A percentile compares a stretch with the other conserved stretches of the same genome.
phyloP scores from a whole-genome alignment of 768 basidiomycete species.

The Phylloporus scabripes region DNA sequence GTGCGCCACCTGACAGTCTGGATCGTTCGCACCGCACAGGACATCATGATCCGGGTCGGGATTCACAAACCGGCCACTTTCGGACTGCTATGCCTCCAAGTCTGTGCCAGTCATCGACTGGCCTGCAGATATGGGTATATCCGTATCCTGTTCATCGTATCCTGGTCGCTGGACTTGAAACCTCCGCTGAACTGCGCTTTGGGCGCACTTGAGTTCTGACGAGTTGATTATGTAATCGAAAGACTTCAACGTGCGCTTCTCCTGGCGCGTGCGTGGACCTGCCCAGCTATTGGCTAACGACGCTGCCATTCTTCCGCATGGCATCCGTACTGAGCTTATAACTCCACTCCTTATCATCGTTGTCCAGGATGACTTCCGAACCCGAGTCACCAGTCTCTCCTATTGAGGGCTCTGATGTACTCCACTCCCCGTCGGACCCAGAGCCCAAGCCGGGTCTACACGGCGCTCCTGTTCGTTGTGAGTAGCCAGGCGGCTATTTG shows the following conservation, averaged over 20 bases:
- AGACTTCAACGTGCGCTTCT: not conserved
- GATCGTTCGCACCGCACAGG: slow-evolving; percentile 1
- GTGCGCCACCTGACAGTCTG: not conserved
- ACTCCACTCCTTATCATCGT: not conserved
- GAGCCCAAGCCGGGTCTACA: slow-evolving; percentile 71
- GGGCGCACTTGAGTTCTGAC: slow-evolving; percentile 1
- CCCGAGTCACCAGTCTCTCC: slow-evolving; percentile 35
- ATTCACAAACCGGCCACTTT: no score
- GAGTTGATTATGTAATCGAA: not conserved
- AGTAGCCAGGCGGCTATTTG: slow-evolving; percentile 30
- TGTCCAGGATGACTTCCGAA: slow-evolving; percentile 16
- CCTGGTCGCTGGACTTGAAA: not conserved
- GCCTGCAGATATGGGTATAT: no score
- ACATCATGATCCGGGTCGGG: not conserved
- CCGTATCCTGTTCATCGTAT: no score
- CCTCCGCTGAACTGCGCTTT: not conserved
- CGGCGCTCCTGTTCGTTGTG: slow-evolving; percentile 77
- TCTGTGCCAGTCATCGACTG: no score
- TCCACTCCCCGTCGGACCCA: slow-evolving; percentile 44
- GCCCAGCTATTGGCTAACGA: not conserved
- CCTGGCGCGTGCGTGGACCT: not conserved
- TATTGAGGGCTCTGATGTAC: slow-evolving; percentile 58
- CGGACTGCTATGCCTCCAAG: not conserved
- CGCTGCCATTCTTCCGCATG: not conserved
- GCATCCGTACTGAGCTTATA: not conserved